A percentile compares a stretch with the other conserved stretches of the same genome.
phyloP scores from a whole-genome alignment of 1,139 yeast species.

The Yamadazyma songkhlaensis region DNA sequence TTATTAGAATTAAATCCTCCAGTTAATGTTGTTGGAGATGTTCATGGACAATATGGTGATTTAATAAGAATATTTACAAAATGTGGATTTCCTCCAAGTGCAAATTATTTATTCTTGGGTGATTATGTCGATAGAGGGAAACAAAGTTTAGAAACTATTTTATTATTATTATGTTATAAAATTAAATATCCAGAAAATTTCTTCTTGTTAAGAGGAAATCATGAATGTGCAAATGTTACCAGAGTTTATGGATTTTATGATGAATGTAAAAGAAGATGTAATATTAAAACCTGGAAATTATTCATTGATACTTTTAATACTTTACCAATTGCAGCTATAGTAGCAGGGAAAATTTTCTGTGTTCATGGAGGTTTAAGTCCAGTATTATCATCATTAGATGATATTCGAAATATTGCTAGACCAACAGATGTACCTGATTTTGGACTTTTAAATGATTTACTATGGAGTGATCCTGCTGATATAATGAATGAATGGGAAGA shows the following conservation, averaged over 20 bases:
- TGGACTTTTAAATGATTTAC: constrained; percentile 83
- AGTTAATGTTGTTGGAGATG: constrained; percentile 96
- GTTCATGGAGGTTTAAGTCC: constrained; percentile 98
- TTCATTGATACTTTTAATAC: constrained; percentile 94
- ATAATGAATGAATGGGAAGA: constrained; percentile 97
- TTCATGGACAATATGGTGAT: constrained; percentile 95
- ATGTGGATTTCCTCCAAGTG: constrained; percentile 97
- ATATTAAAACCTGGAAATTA: constrained; percentile 88
- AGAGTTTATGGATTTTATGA: constrained; percentile 95
- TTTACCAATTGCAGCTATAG: constrained; percentile 91
- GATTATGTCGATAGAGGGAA: constrained; percentile 98
- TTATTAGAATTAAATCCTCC: constrained; percentile 89
- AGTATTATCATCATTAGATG: constrained; percentile 85
- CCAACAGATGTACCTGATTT: constrained; percentile 98
- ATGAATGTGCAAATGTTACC: constrained; percentile 95
- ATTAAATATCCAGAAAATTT: constrained; percentile 96
- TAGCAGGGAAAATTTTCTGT: constrained; percentile 93
- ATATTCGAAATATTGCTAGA: constrained; percentile 83
- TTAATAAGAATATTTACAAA: constrained; percentile 85
- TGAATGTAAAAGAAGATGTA: constrained; percentile 92
- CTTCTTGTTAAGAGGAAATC: constrained; percentile 88
- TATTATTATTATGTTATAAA: constrained; percentile 82
- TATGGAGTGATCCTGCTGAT: constrained; percentile 98
- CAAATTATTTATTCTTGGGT: constrained; percentile 88
- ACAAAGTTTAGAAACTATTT: constrained; percentile 87